A percentile compares a stretch with the other conserved stretches of the same genome.
Conservation (phyloP, 495 filamentous ascomycete species). For the Podospora comata region DNA sequence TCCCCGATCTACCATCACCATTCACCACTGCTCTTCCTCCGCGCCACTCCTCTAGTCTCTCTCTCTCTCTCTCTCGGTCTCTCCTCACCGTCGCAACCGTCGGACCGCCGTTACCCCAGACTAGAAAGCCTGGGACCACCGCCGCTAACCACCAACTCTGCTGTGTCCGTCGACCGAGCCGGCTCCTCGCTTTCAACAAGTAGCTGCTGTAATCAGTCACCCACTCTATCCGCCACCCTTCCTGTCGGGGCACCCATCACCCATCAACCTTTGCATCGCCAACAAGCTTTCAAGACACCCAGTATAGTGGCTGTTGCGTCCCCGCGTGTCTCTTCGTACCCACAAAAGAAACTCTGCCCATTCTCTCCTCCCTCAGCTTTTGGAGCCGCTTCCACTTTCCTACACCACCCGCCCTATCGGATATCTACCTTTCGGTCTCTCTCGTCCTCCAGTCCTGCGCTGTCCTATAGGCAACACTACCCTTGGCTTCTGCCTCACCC, state of each 20-base stretch:
- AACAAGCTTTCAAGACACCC: not conserved
- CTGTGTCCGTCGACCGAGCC: conserved; percentile 5
- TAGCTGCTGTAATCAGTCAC: not conserved
- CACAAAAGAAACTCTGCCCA: conserved; percentile 15
- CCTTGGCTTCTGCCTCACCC: conserved; percentile 2
- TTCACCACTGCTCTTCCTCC: not conserved
- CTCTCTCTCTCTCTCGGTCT: not conserved
- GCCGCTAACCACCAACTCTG: conserved; percentile 10
- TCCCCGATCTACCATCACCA: conserved; percentile 3
- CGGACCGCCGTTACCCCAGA: conserved; percentile 18
- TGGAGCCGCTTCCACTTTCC: conserved; percentile 8
- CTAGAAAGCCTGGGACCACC: conserved; percentile 11
- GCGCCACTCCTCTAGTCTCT: not conserved
- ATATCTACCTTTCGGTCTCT: conserved; percentile 28
- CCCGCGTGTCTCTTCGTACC: not conserved
- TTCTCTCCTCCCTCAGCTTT: conserved; percentile 2
- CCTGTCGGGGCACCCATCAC: conserved; percentile 7
- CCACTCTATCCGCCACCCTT: not conserved
- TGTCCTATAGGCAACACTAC: conserved; percentile 21
- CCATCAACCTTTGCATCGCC: not conserved
- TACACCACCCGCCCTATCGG: conserved; percentile 33
- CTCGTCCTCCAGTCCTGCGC: conserved; percentile 10
- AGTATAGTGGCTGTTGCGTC: not conserved
- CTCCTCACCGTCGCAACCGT: conserved; percentile 15
- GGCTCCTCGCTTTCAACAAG: conserved; percentile 19